Evolutionary conservation across 2,329 filamentous ascomycete species (phyloP).

Genomic region (Pseudogymnoascus sp.): DNA sequence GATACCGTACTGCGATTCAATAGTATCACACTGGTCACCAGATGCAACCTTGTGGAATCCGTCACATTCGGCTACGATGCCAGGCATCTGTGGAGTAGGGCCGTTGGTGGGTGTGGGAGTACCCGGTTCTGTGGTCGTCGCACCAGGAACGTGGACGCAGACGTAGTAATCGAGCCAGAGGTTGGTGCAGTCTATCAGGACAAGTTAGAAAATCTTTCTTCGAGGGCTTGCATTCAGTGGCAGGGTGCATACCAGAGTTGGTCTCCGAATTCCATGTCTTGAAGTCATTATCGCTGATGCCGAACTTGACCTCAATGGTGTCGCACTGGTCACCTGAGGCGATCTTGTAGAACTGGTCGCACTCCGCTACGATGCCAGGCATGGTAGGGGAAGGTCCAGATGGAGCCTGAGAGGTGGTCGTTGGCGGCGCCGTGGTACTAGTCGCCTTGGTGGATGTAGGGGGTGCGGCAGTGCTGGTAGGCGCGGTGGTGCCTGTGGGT

Average conservation of each 20-base stretch:
- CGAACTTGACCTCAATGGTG: not conserved
- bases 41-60: not conserved
- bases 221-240: too few relatives aligned
- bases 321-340: not conserved
- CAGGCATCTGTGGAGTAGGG: not conserved
- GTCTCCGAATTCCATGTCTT: not conserved
- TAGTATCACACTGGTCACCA: not conserved
- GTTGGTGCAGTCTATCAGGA: not conserved
- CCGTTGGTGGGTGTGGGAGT: not conserved
- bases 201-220: not conserved
- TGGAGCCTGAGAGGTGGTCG: too few relatives aligned
- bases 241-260: not conserved
- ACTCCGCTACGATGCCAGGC: not conserved
- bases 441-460: not conserved
- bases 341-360: conserved; percentile 2
- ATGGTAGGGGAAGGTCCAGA: not conserved
- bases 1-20: not conserved
- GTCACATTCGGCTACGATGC: not conserved
- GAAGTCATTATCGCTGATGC: not conserved
- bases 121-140: not conserved
- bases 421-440: not conserved
- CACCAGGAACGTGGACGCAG: conserved; percentile 16
- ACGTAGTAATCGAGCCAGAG: conserved; percentile 23
- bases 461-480: not conserved
- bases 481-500: conserved; percentile 5